These are phyloP conservation scores for Malus domestica DNA, from an alignment of 306 rosid genomes.

Conservation along the genomic window DNA sequence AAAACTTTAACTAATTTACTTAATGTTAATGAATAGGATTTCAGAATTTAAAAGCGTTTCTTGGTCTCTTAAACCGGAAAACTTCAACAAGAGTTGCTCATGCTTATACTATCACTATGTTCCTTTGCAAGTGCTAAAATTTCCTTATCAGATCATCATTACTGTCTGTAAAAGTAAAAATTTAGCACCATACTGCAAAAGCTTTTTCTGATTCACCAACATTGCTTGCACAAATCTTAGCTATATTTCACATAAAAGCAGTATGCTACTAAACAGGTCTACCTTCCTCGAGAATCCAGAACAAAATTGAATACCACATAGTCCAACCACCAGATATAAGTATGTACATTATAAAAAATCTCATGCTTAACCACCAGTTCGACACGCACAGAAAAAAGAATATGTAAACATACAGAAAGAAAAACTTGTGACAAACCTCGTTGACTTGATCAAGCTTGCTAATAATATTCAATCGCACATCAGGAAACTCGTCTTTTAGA, in stretches of 20 bases:
- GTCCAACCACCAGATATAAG: background rate
- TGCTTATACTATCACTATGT: background rate
- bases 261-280: background rate
- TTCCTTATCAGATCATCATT: background rate
- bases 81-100: background rate
- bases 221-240: background rate
- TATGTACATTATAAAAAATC: background rate
- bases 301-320: background rate
- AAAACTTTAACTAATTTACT: background rate
- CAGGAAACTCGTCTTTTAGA: conserved; percentile 95
- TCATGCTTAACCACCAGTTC: background rate
- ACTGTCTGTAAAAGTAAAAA: background rate
- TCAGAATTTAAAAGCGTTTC: background rate
- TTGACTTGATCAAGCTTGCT: conserved; percentile 99
- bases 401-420: background rate
- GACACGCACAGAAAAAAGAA: background rate
- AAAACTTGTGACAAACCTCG: conserved; percentile 50
- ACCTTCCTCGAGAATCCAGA: background rate
- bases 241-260: background rate
- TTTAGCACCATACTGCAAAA: background rate
- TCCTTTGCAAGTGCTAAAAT: background rate
- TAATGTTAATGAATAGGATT: background rate
- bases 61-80: background rate
- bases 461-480: conserved; percentile 89
- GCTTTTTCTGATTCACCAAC: background rate